Evolutionary conservation across 352 stramenopile genomes (phyloP).

Genomic region (Thraustotheca clavata): DNA sequence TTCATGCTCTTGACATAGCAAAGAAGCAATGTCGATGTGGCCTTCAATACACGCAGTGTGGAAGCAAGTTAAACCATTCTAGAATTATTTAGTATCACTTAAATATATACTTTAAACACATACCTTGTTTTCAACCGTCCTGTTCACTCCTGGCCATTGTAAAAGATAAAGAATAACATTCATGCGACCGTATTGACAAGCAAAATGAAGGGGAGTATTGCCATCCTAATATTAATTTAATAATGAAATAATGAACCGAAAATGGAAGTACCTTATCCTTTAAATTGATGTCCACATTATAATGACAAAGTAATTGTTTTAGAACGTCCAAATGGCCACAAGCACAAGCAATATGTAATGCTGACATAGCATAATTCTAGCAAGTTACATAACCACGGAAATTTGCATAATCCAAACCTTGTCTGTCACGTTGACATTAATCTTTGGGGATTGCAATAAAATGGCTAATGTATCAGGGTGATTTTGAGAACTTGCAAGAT

Average conservation of each 20-base stretch:
- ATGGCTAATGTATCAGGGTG: background rate
- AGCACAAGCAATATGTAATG: background rate
- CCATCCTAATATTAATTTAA: background rate
- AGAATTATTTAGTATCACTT: background rate
- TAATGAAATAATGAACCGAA: no score
- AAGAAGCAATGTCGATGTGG: slow-evolving; percentile 3
- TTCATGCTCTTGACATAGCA: background rate
- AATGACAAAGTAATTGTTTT: background rate
- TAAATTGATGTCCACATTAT: background rate
- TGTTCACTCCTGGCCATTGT: background rate
- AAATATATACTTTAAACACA: background rate
- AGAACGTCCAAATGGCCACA: background rate
- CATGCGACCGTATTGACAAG: background rate
- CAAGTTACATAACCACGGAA: background rate
- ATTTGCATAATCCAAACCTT: background rate
- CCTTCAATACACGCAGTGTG: background rate
- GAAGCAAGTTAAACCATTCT: background rate
- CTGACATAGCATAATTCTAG: background rate
- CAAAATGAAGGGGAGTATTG: background rate
- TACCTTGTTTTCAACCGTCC: background rate
- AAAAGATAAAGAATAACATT: background rate
- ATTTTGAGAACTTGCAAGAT: background rate
- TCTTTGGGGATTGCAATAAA: background rate
- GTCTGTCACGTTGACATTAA: background rate
- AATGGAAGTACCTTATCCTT: background rate